Percentiles rank a stretch among this genome's conserved stretches.
Conservation (phyloP, 345 rosid genomes). For the Citrus sp. region DNA sequence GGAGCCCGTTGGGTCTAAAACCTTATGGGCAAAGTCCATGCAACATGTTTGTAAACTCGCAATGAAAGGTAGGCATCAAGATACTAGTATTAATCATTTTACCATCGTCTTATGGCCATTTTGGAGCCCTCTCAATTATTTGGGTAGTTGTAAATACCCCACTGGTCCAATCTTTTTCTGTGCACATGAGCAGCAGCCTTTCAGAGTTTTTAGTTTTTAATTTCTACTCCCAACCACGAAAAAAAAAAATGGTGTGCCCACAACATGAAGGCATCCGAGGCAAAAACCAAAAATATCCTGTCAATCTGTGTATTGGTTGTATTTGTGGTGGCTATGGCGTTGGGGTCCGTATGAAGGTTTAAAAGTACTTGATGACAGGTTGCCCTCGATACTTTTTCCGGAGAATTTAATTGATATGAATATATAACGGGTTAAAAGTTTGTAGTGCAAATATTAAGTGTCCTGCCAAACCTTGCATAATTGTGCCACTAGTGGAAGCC, state of each 20-base stretch:
- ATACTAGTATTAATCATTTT: neutral
- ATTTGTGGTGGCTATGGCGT: neutral
- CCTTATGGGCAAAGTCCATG: neutral
- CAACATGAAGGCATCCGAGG: neutral
- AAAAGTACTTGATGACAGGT: neutral
- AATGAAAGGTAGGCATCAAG: neutral
- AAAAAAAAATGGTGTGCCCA: neutral
- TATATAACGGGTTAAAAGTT: neutral
- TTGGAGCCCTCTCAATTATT: neutral
- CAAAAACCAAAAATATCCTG: neutral
- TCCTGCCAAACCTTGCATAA: too few species aligned
- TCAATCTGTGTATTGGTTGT: neutral
- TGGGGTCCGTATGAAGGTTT: neutral
- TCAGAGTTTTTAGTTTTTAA: neutral
- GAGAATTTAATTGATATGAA: neutral
- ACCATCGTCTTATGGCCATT: neutral
- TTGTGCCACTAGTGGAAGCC: too few species aligned
- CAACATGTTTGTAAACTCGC: neutral
- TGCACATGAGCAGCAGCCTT: neutral
- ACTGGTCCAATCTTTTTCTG: neutral
- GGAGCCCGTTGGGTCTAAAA: neutral
- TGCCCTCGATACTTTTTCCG: neutral
- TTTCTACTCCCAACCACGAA: neutral
- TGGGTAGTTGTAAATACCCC: neutral
- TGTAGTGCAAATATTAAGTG: too few species aligned